Base-by-base conservation (phyloP, 2,329 filamentous ascomycete species). In the Westerdykella aurantiaca region DNA sequence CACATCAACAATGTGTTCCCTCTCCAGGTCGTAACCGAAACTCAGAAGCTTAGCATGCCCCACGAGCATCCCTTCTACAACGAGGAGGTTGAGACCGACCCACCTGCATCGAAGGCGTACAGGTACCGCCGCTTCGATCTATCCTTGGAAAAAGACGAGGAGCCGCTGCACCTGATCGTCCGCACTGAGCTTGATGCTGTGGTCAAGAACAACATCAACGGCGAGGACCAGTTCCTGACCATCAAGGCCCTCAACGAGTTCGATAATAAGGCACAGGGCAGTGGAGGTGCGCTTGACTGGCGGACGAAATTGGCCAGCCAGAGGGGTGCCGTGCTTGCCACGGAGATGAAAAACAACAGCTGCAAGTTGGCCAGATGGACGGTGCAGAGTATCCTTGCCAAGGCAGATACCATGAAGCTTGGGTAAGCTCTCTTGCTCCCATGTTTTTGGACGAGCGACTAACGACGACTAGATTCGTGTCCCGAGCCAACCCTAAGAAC, bases 1-100 rank as follows among this genome's bases (percentile, higher is more conserved):
- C 94, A 96, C 76, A 98, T 98, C 80, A 98, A 98, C 81, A 93
- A 97, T 80, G 95, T 97, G 77, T 98, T 98, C 70, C 86, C 88
- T 57, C 88, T 95, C 71, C 93, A 98, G 76, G 88, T 94, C 41
- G 90, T 98, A 55, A 71, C 81, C 58, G 93, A 98, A 76, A 78
- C 74, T 50, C 75, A 81, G 67, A 94, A 93, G 77, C 77, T 89
- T 53, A 80, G 86, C 57, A 93, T 97, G 83, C 64, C 81, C 47
- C 78, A 95, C 73, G 83, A 86, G 66, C 96, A 97, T 74, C 93
- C 93, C 62, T 98, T 98, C 81, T 96, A 98, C 79, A 95, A 95
- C 71, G 76, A 88, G 33, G 79, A 86, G 39, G 89, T 95, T 67
- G 91, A 97, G 74, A 89, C 87, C 45, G 91, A 95, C 68, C 88